Evolutionary conservation across 768 basidiomycete genomes (phyloP).

Genomic region (Mycena latifolia): DNA sequence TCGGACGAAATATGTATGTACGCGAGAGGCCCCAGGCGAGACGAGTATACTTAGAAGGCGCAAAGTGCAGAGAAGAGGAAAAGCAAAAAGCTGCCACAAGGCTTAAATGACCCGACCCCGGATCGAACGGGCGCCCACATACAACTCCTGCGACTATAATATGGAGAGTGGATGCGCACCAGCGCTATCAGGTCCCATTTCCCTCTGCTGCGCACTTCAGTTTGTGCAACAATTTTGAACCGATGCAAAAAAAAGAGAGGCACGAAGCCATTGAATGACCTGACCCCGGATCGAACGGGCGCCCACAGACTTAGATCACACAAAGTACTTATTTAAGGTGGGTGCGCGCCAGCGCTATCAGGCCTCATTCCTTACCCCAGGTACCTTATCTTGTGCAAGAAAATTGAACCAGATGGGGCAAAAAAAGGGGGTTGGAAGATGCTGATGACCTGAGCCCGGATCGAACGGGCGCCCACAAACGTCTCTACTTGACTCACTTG

Average conservation of each 20-base stretch:
- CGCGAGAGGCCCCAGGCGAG: no score
- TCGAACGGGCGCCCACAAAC: neutral
- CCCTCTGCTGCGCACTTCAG: neutral
- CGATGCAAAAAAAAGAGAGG: no score
- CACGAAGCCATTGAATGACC: no score
- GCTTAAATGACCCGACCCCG: no score
- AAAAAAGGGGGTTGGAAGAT: no score
- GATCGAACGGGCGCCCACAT: neutral
- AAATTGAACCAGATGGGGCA: no score
- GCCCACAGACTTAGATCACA: neutral
- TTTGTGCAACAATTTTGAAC: neutral
- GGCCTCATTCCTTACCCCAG: neutral
- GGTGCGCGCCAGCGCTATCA: neutral
- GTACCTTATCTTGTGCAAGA: neutral
- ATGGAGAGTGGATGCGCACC: neutral
- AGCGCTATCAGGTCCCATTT: neutral
- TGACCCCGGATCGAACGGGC: slow-evolving; percentile 1
- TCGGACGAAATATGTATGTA: no score
- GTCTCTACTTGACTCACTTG: neutral
- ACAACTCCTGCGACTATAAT: no score
- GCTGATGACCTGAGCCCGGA: neutral
- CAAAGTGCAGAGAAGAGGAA: no score
- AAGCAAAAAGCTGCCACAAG: no score
- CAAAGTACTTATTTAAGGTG: no score
- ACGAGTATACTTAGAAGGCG: no score